Base-by-base conservation (phyloP, 2,329 filamentous ascomycete genomes). In the Alternaria arbusti region DNA sequence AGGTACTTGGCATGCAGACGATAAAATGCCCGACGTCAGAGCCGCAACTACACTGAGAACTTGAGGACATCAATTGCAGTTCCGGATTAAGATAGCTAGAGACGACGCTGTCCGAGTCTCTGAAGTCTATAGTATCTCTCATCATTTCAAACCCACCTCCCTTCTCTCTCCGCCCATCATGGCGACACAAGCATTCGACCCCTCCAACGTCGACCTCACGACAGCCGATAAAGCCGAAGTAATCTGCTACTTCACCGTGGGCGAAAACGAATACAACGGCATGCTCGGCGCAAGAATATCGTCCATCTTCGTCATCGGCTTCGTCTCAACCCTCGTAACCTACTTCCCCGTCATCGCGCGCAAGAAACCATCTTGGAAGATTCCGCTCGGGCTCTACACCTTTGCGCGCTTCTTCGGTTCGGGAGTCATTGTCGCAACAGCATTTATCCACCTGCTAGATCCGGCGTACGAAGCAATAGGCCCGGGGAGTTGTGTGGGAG, bases 351-450 rank as follows among this genome's bases (percentile, higher is more conserved):
- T 61, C 4, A 28, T 57, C 7, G 52, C 58, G 13, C 44, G 52
- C 7, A 20, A 40, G 43, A 57, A 45, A 22, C 32, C 58, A 5
- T 17, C 17, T n/a, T 61, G 58, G 52, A 61, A 51, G 5, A 61
- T 61, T 4, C 51, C 52, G 4, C n/a, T 50, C 8, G 52, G 58
- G 4, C 44, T 57, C 5, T 57, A 61, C 32, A 61, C 58, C 3
- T 61, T 61, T 2, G 58, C 58, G 1, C 58, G 52, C 25, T 61
- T 61, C 58, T 61, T 61, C 44, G 58, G 52, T 25, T 57, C 58
- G 8, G 58, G 58, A 2, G 52, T 57, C 8, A 61, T 61, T 17
- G 8, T 57, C 32, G 51, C 58, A 23, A 61, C 58, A 10, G 58
- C 58, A 0, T 61, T 61, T 13, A 57, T 61, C 13, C 58, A 57